phyloP scores from a whole-genome alignment of 2,329 filamentous ascomycete genomes.

The Alternaria tenuissima region DNA sequence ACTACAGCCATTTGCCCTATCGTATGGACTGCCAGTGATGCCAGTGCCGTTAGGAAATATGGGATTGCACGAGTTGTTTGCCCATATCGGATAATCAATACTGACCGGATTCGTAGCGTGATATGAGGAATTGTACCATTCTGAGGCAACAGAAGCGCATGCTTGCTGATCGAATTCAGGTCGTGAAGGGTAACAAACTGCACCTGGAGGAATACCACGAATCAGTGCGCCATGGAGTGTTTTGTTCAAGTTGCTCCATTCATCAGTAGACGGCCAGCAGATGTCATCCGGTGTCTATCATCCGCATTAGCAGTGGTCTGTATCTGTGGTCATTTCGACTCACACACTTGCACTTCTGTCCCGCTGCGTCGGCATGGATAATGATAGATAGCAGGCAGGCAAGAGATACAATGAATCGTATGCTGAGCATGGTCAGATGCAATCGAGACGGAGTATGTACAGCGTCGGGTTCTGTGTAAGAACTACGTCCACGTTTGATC shows the following conservation, averaged over 20 bases:
- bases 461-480: neutral
- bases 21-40: slow-evolving; percentile 33
- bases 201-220: slow-evolving; percentile 28
- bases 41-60: slow-evolving; percentile 43
- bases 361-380: neutral
- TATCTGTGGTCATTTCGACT: neutral
- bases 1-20: slow-evolving; percentile 32
- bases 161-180: slow-evolving; percentile 29
- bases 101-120: slow-evolving; percentile 38
- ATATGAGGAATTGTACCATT: slow-evolving; percentile 42
- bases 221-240: slow-evolving; percentile 34
- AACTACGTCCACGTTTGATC: too few species aligned
- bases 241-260: slow-evolving; percentile 34
- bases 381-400: neutral
- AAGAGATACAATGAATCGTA: neutral
- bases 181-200: slow-evolving; percentile 38
- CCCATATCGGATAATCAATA: slow-evolving; percentile 40
- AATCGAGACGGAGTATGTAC: neutral
- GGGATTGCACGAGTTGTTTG: slow-evolving; percentile 42
- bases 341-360: slow-evolving; percentile 32
- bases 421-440: neutral
- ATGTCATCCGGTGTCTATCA: slow-evolving; percentile 18
- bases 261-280: slow-evolving; percentile 33
- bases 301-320: neutral
- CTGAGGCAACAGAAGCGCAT: slow-evolving; percentile 30